Percentiles rank a stretch among this genome's conserved stretches.
Conservation (phyloP, 305 asterid species). For the Fraxinus sp. region DNA sequence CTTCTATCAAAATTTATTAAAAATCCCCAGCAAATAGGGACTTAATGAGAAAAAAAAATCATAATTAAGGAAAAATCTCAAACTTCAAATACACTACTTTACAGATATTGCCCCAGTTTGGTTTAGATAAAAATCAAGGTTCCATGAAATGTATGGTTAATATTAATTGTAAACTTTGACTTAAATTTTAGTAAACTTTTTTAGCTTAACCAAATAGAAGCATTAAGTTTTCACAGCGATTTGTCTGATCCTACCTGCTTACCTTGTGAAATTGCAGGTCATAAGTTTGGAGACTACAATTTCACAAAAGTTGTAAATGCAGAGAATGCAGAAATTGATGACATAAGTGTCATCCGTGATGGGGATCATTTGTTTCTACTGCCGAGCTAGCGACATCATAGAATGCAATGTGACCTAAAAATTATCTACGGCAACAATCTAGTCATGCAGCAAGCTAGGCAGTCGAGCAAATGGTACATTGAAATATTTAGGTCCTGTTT, state of each 20-base stretch:
- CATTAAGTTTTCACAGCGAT: conserved; percentile 8
- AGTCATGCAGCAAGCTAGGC: conserved; percentile 24
- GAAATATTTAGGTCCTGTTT: not conserved
- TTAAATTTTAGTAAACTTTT: not conserved
- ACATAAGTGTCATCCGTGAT: conserved; percentile 59
- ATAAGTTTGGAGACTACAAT: conserved; percentile 60
- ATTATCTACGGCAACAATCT: not conserved
- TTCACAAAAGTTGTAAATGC: conserved; percentile 51
- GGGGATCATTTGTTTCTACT: conserved; percentile 80
- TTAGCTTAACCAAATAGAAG: not conserved
- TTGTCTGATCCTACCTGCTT: conserved; percentile 21
- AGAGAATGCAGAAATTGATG: conserved; percentile 85
- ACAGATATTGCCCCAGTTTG: not conserved
- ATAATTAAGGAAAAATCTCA: not conserved
- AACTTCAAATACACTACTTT: not conserved
- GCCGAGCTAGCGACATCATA: conserved; percentile 34
- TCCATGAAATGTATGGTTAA: not conserved
- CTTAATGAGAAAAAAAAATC: not conserved
- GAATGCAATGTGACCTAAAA: conserved; percentile 37
- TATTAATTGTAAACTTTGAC: not conserved
- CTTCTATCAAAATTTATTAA: no score
- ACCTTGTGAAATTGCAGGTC: conserved; percentile 57
- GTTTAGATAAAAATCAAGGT: no score
- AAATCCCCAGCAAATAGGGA: no score
- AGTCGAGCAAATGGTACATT: conserved; percentile 20